Evolutionary conservation across 2,329 filamentous ascomycete genomes (phyloP), one percentile per base, ranked within the genome.

Genomic region (Phoma herbarum): DNA sequence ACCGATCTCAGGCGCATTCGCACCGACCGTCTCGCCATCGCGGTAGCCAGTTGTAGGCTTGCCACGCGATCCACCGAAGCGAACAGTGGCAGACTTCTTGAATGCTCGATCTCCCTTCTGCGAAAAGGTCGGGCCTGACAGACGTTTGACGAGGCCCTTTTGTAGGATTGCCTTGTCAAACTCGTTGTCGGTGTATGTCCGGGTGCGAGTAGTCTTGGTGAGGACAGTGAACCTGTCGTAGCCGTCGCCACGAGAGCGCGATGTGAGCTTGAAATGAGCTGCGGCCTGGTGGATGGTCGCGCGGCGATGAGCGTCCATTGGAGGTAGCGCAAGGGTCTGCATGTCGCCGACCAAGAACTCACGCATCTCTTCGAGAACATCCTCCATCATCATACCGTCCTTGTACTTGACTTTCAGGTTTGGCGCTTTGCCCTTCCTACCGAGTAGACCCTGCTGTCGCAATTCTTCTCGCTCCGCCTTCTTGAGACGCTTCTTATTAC

Each of bases 11-110:
- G 93, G 91, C 1, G 94, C 93, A 46, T 88, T 86, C 1, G 86
- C 92, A 46, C 94, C 95, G 2, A 98, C 93, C 26, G 96, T 81
- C 65, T 98, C 93, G 18, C 95, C 95, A 69, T 98, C 91, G 60
- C 85, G 86, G 66, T 95, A 92, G 1, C 82, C 67, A 16, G 68
- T 63, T 18, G 57, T 64, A 16, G 67, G 62, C 16, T 66, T 68
- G 11, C 52, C 42, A 16, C 62, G 63, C 9, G 50, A 45, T 44
- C 62, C 64, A 12, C 61, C 55, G 7, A 54, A 59, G 4, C 63
- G 65, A 22, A 62, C 61, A 1, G 50, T 65, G 18, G 59, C 58
- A 4, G 52, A 49, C 47, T 63, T 65, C 45, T 63, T 65, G 29
- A 42, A 35, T 26, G 58, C 49, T 26, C 57, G 55, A 14, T 51